Base-by-base conservation (phyloP, 768 basidiomycete genomes). In the Agaricus subrufescens region DNA sequence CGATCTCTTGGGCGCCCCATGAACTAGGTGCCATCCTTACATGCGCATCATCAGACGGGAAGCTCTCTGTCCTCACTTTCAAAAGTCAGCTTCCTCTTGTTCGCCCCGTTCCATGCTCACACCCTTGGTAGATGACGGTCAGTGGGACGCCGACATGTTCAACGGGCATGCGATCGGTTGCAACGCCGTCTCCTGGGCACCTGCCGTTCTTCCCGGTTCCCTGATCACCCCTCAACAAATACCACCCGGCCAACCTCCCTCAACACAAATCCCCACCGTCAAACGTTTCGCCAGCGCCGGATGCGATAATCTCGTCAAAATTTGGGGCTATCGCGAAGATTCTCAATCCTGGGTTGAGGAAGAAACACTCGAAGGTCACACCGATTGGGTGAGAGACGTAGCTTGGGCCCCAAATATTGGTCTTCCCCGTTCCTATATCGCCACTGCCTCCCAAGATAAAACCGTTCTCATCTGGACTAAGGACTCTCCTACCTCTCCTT, bases 381-480 rank as follows among this genome's bases (percentile, higher is more conserved):
- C 88, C 0, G 96, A 99, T 70, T 99, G 96, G 96, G 95, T 99
- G 23, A 81, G 96, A 46, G 96, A 98, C 67, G 95, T 98, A n/a
- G 92, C 96, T 0, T 98, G 95, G 94, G 95, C 95, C 1, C 96
- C 97, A 0, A 97, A 93, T 62, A 95, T 98, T 60, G 97, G 97
- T 0, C 78, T 98, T 14, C 93, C 96, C 0, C 82, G 94, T 59
- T 89, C 87, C 66, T 98, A 98, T 71, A 92, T 99, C 59, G 97
- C 97, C 5, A 95, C 94, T 1, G 94, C 94, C 0, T 94, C 92
- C 0, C 95, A 98, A 76, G 93, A 96, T 68, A 89, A 86, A 69
- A 91, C 89, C 0, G 94, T 95, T 1, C 74, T 92, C 40, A 89
- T 96, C 60, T 95, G 94, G 93, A 93, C 91, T 30, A 92, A 93